These are phyloP conservation scores for Lycium barbarum DNA, from an alignment of 257 asterid genomes.

Conservation along the genomic window DNA sequence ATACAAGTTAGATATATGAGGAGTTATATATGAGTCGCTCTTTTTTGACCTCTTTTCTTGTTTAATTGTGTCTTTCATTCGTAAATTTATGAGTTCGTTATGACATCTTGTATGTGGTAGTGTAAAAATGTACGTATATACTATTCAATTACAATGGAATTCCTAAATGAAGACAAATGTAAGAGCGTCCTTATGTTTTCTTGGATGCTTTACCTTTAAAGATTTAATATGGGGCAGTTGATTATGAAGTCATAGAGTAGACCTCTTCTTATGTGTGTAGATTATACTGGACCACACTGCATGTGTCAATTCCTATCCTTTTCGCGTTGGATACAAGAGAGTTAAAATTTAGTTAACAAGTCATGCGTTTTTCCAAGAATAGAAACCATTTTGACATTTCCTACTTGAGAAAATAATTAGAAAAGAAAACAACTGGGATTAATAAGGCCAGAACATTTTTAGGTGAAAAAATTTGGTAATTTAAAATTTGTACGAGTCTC, in stretches of 20 bases:
- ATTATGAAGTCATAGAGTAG: not conserved
- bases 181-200: not conserved
- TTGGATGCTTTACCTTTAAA: not conserved
- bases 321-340: not conserved
- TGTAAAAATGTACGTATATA: too few species aligned
- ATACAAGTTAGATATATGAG: too few species aligned
- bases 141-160: not conserved
- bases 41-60: too few species aligned
- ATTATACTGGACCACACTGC: not conserved
- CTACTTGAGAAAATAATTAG: not conserved
- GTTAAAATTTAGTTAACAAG: not conserved
- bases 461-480: not conserved
- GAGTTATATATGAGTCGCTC: too few species aligned
- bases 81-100: too few species aligned
- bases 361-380: not conserved
- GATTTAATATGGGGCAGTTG: not conserved
- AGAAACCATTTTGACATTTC: not conserved
- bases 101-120: too few species aligned
- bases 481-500: not conserved
- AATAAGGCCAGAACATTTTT: not conserved
- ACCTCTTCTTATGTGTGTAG: not conserved
- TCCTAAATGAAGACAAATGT: not conserved
- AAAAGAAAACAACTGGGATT: too few species aligned
- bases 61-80: too few species aligned
- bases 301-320: not conserved